phyloP scores from a whole-genome alignment of 495 filamentous ascomycete species.

The Penicillium tannophilum region DNA sequence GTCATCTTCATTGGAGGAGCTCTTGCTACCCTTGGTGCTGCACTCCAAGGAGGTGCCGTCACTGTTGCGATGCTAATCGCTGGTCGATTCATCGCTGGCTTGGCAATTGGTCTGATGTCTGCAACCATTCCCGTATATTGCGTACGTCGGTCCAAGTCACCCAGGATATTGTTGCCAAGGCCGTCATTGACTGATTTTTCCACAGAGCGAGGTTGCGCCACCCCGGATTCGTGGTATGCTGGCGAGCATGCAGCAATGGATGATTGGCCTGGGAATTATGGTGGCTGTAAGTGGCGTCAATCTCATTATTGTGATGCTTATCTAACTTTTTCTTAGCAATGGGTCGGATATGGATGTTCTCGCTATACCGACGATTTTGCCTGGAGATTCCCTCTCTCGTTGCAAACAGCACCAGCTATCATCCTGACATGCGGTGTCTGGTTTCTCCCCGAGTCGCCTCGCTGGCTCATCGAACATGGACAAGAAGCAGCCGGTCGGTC shows the following conservation, averaged over 20 bases:
- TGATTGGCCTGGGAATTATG: slow-evolving; percentile 49
- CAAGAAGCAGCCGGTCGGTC: slow-evolving; percentile 44
- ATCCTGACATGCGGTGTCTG: slow-evolving; percentile 50
- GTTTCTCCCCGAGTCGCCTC: slow-evolving; percentile 57
- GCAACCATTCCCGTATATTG: slow-evolving; percentile 54
- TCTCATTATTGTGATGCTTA: neutral
- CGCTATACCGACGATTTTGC: slow-evolving; percentile 47
- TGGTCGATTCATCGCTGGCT: slow-evolving; percentile 53
- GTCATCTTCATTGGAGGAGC: slow-evolving; percentile 52
- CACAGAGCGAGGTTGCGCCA: slow-evolving; percentile 40
- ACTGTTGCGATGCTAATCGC: slow-evolving; percentile 56
- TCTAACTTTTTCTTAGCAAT: slow-evolving; percentile 30
- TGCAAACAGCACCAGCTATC: slow-evolving; percentile 54
- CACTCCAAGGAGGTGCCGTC: slow-evolving; percentile 51
- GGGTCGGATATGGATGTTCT: slow-evolving; percentile 57
- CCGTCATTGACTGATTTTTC: slow-evolving; percentile 1
- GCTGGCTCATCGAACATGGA: slow-evolving; percentile 59
- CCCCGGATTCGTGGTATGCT: slow-evolving; percentile 27
- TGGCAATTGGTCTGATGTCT: slow-evolving; percentile 54
- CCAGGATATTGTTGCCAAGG: no score
- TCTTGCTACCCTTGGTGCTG: slow-evolving; percentile 48
- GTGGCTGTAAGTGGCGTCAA: slow-evolving; percentile 46
- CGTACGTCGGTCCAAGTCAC: slow-evolving; percentile 19
- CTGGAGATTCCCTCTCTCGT: slow-evolving; percentile 59
- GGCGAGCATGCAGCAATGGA: slow-evolving; percentile 43